phyloP scores from a whole-genome alignment of 768 basidiomycete species.

The Pisolithus sp. region DNA sequence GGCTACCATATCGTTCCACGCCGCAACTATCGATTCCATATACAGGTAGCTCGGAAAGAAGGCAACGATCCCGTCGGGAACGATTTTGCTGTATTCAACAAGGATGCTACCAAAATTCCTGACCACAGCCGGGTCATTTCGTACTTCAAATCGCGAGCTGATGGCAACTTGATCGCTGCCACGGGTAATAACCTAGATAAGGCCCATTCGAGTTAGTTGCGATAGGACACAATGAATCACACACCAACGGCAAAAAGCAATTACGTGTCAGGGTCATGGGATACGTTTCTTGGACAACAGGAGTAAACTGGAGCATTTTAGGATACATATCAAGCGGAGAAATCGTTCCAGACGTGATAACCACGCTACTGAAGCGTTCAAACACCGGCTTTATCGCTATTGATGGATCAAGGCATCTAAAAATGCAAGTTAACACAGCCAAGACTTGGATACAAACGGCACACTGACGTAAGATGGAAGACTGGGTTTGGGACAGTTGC shows the following conservation, averaged over 20 bases:
- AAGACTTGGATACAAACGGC: constrained; percentile 2
- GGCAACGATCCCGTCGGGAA: constrained; percentile 96
- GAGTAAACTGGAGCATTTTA: constrained; percentile 97
- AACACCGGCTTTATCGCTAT: constrained; percentile 97
- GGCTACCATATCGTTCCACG: constrained; percentile 99
- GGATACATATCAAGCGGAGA: constrained; percentile 99
- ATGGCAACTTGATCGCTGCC: constrained; percentile 98
- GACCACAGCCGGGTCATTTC: constrained; percentile 98
- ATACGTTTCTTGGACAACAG: constrained; percentile 95
- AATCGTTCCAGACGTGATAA: constrained; percentile 98
- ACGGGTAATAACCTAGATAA: constrained; percentile 82
- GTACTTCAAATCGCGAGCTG: constrained; percentile 96
- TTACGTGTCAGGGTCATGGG: constrained; percentile 96
- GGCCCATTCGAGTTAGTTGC: not conserved
- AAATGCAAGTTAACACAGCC: constrained; percentile 8
- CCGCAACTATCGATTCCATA: constrained; percentile 99
- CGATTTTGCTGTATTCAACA: constrained; percentile 95
- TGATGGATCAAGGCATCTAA: constrained; percentile 92
- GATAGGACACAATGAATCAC: constrained; percentile 17
- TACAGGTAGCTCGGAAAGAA: constrained; percentile 99
- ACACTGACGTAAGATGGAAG: constrained; percentile 88
- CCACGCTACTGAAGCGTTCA: constrained; percentile 95
- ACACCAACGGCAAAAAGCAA: constrained; percentile 88
- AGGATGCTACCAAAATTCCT: constrained; percentile 98
- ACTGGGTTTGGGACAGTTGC: constrained; percentile 98